A percentile compares a stretch with the other conserved stretches of the same genome.
Evolutionary conservation across 75 land plant genomes (phyloP).

Genomic region (Pinus tabuliformis): DNA sequence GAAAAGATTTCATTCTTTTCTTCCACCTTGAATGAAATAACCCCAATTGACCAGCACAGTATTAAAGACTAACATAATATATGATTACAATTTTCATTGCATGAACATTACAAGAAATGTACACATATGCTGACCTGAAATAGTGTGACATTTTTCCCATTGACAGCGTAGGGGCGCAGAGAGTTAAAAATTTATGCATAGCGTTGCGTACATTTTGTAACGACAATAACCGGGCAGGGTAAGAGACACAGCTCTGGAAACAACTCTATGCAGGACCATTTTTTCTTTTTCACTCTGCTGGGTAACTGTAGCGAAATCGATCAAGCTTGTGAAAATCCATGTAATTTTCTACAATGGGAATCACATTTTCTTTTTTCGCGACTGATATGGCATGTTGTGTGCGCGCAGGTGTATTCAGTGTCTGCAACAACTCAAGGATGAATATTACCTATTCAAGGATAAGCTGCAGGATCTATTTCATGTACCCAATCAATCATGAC

Average conservation of each 20-base stretch:
- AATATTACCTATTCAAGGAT: constrained; percentile 57
- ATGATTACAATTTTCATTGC: too few species aligned
- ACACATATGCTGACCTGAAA: not conserved
- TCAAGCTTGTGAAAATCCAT: not conserved
- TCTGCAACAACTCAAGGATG: constrained; percentile 66
- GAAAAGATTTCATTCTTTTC: too few species aligned
- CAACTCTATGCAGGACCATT: too few species aligned
- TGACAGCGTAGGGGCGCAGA: constrained; percentile 73
- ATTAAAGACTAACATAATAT: too few species aligned
- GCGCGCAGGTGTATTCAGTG: constrained; percentile 52
- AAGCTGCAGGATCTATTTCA: constrained; percentile 68
- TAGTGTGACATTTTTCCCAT: not conserved
- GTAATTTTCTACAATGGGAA: not conserved
- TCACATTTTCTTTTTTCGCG: not conserved
- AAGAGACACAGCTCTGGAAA: constrained; percentile 5
- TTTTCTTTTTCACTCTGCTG: too few species aligned
- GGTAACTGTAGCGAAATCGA: too few species aligned
- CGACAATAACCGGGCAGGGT: constrained; percentile 61
- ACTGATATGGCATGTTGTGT: not conserved
- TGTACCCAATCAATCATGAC: constrained; percentile 16
- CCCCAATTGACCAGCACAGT: too few species aligned
- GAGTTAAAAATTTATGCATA: constrained; percentile 64
- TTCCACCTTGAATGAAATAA: too few species aligned
- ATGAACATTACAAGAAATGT: too few species aligned
- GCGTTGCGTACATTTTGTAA: constrained; percentile 58